Evolutionary conservation across 805 yeast genomes (phyloP).

Genomic region (Suhomyces kilbournensis): DNA sequence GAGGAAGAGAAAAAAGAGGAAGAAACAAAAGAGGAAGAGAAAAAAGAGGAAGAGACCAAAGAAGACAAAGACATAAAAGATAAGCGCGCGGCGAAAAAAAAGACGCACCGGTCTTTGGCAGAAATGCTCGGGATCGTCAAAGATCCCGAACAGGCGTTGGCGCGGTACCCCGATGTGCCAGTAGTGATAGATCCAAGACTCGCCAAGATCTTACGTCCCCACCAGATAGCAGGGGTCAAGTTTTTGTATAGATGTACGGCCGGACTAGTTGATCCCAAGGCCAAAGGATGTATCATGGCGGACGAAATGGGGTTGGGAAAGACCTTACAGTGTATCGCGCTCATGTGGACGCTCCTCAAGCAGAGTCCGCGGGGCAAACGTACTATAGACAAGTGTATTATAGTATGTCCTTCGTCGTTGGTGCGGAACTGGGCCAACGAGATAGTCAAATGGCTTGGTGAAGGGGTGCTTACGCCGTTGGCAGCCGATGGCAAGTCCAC

Average conservation of each 20-base stretch:
- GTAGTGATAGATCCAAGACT: slow-evolving; percentile 92
- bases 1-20: neutral
- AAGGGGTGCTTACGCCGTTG: slow-evolving; percentile 81
- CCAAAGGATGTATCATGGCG: slow-evolving; percentile 97
- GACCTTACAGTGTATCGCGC: slow-evolving; percentile 82
- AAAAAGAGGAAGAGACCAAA: slow-evolving; percentile 5
- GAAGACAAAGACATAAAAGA: slow-evolving; percentile 1
- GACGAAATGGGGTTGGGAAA: slow-evolving; percentile 97
- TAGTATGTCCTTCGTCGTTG: slow-evolving; percentile 92
- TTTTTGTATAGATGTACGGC: slow-evolving; percentile 88
- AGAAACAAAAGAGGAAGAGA: neutral
- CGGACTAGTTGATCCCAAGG: slow-evolving; percentile 77
- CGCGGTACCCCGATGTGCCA: slow-evolving; percentile 78
- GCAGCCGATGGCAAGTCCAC: slow-evolving; percentile 91
- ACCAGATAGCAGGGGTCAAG: slow-evolving; percentile 93
- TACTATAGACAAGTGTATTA: slow-evolving; percentile 84
- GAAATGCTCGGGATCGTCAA: slow-evolving; percentile 75
- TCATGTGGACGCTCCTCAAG: slow-evolving; percentile 86
- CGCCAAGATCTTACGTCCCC: slow-evolving; percentile 85
- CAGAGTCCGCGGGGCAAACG: slow-evolving; percentile 85
- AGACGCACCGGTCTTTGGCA: slow-evolving; percentile 63
- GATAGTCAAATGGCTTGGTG: slow-evolving; percentile 90
- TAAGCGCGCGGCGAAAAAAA: slow-evolving; percentile 11
- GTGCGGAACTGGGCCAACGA: slow-evolving; percentile 98
- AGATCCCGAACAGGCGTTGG: slow-evolving; percentile 46